A percentile compares a stretch with the other conserved stretches of the same genome.
Conservation (phyloP, 345 rosid species). For the Populus euphratica region DNA sequence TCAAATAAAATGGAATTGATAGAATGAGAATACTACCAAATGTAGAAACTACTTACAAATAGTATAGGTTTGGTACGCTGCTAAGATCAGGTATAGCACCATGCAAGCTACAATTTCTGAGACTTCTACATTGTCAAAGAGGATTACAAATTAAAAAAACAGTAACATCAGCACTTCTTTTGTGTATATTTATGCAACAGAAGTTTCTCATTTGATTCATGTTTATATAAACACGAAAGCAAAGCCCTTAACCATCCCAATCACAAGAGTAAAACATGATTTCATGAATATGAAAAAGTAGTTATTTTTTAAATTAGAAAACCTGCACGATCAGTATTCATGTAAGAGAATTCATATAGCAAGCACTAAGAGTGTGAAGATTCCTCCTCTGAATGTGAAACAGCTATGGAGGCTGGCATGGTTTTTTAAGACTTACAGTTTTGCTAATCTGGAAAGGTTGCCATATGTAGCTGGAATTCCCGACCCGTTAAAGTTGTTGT, state of each 20-base stretch:
- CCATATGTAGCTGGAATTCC: conserved; percentile 66
- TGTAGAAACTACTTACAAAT: conserved; percentile 49
- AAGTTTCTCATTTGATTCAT: neutral
- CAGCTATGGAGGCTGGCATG: neutral
- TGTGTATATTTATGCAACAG: neutral
- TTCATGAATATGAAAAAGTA: neutral
- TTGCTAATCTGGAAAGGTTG: conserved; percentile 47
- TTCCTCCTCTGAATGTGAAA: neutral
- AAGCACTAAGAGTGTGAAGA: conserved; percentile 1
- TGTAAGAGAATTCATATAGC: neutral
- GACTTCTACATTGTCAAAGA: conserved; percentile 62
- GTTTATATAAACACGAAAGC: neutral
- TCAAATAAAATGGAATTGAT: neutral
- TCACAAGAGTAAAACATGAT: neutral
- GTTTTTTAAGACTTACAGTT: conserved; percentile 45
- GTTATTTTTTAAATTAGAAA: neutral
- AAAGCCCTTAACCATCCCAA: neutral
- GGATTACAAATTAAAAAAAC: conserved; percentile 9
- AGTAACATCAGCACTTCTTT: conserved; percentile 8
- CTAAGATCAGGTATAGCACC: conserved; percentile 79
- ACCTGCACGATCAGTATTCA: neutral
- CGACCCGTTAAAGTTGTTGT: conserved; percentile 69
- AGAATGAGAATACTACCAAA: neutral
- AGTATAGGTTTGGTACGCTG: conserved; percentile 45
- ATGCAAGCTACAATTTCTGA: conserved; percentile 71